Conservation (phyloP, 345 rosid genomes). For the Citrus sinensis region DVS_A1.0 CM039161.1:5896501-5897000, state of each 20-base stretch:
- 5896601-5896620: no score
- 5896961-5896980: not conserved
- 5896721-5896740: not conserved
- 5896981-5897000: slow-evolving; percentile 19
- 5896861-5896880: not conserved
- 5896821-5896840: not conserved
- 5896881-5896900: not conserved
- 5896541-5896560: no score
- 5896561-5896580: no score
- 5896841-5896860: no score
- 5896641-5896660: not conserved
- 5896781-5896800: not conserved
- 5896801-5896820: not conserved
- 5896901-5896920: not conserved
- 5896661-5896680: not conserved
- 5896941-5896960: not conserved
- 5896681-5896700: not conserved
- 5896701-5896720: not conserved
- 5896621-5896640: not conserved
- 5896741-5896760: not conserved
- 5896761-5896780: not conserved
- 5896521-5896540: no score
- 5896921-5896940: not conserved
- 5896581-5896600: no score
- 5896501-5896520: no score